Evolutionary conservation across 495 filamentous ascomycete genomes (phyloP), one percentile per base, ranked within the genome.

Genomic region (Hapsidospora chrysogenum): DNA sequence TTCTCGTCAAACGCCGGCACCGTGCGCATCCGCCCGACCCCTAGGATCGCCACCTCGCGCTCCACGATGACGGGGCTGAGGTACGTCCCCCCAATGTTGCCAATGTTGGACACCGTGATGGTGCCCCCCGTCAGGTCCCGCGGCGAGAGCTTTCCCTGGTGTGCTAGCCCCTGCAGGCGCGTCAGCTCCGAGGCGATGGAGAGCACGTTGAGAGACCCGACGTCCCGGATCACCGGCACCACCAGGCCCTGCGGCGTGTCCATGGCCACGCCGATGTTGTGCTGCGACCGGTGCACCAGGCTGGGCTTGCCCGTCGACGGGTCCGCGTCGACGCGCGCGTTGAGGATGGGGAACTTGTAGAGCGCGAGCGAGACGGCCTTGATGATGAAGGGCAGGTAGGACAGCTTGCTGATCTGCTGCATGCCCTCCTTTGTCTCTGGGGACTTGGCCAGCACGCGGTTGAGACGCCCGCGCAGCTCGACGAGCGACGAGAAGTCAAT

Each of bases 181-280:
- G 58, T 53, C 3, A 95, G 64, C 49, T 95, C 85, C 9, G 66
- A 55, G 4, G 84, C 80, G 37, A 99, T 78, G 23, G 75, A 66
- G 14, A 76, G 49, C 45, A 96, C 76, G 38, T 74, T 85, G 25
- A 71, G 71, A 14, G 56, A 62, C 35, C 71, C 74, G 14, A 93
- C 86, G 48, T 89, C 75, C 47, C 80, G 81, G 57, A 99, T 74
- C 19, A 92, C 92, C n/a, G 92, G 92, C 4, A 99, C 92, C 9
- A 99, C 58, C 13, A 99, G 70, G 9, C 92, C 92, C 8, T 60
- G 58, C 1, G 92, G 84, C 0, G 92, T 93, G 52, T 96, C 92
- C 72, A 96, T 86, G 26, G 89, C 92, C 9, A 99, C 65, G 32
- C 92, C 92, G 38, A 99, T 87, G 52, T 99, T 94, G 63, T 96